Conservation (phyloP, 441 rosid species). For the Omphalea diandra region DNA sequence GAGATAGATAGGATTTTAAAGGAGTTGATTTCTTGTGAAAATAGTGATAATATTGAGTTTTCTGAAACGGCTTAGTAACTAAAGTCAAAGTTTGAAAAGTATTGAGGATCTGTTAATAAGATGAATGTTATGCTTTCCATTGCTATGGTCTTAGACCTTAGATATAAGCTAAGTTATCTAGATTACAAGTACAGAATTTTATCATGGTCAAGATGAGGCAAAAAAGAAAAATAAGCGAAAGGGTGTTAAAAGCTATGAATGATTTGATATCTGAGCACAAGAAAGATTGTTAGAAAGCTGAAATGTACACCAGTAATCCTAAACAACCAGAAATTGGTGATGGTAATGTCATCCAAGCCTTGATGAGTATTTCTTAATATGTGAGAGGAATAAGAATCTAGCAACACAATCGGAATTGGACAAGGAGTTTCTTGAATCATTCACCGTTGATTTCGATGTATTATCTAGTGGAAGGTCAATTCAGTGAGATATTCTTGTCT, state of each 20-base stretch:
- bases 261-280: no score
- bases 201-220: neutral
- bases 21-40: neutral
- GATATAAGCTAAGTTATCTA: neutral
- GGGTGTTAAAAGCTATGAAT: neutral
- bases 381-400: no score
- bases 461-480: no score
- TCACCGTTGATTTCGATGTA: no score
- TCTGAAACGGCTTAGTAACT: neutral
- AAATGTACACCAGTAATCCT: no score
- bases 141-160: neutral
- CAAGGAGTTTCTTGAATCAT: no score
- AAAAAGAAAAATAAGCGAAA: neutral
- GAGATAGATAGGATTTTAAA: neutral
- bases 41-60: neutral
- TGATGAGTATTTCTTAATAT: no score
- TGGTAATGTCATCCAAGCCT: no score
- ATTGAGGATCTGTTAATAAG: neutral
- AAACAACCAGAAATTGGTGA: no score
- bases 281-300: no score
- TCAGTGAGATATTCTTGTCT: no score
- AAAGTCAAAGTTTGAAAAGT: neutral
- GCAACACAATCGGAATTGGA: no score
- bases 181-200: neutral
- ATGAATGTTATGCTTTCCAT: constrained; percentile 1